Base-by-base conservation (phyloP, 345 rosid genomes). In the Adansonia digitata region DNA sequence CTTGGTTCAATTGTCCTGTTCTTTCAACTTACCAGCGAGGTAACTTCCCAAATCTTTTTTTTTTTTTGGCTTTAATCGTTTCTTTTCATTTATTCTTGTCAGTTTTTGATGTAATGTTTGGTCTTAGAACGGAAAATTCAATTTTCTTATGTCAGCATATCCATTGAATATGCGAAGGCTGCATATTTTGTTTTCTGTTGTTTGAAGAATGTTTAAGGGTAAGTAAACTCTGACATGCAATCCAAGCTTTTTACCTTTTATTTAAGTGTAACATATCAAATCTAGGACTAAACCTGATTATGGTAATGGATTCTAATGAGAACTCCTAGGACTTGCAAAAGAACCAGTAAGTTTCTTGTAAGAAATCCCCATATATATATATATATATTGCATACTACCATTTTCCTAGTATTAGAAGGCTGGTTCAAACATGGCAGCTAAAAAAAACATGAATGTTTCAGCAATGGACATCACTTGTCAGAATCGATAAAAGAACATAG, bases 21-120 rank as follows among this genome's bases (percentile, higher is more conserved):
- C 42, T 57, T 69, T 18, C 29, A 57, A 17, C 37, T 60, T 69
- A 39, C 35, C 71, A 11, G 14, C 76, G 17, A 77, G 81, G 84
- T 81, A 52, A 40, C n/a, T 40, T 17, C 29, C 43, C n/a, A n/a
- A n/a, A n/a, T 10, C 31, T 18, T n/a, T 5, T 22, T 18, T 39
- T 65, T 1, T 11, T 20, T 65, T 39, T 29, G 10, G 31, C 12
- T 35, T 4, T 37, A 9, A 2, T 2, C n/a, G n/a, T n/a, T n/a
- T n/a, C n/a, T n/a, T n/a, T n/a, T n/a, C n/a, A n/a, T n/a, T n/a
- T n/a, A n/a, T 42, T 40, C 15, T 70, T 72, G 39, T 37, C 51
- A 56, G 27, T 11, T 53, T 40, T 20, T 0, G 8, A n/a, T n/a
- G n/a, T n/a, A n/a, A n/a, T n/a, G n/a, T n/a, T n/a, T n/a, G n/a